These are phyloP conservation scores for Paralagenidium karlingii DNA, from an alignment of 352 stramenopile genomes.

Conservation along the genomic window DNA sequence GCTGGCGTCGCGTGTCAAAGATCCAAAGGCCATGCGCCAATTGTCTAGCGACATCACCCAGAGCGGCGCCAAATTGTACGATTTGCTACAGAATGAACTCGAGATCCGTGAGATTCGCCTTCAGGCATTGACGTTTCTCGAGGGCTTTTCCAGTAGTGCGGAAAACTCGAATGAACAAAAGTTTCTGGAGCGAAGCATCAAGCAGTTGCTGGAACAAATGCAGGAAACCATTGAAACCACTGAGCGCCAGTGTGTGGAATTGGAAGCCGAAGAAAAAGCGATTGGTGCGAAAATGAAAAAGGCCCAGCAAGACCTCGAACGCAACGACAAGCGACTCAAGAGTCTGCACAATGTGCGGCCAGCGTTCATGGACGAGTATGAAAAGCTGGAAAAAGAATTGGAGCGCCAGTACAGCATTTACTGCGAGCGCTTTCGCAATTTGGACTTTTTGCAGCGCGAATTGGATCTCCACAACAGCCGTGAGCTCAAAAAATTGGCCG, in stretches of 20 bases:
- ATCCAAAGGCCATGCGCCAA: slow-evolving; percentile 83
- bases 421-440: slow-evolving; percentile 90
- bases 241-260: slow-evolving; percentile 80
- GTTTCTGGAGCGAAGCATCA: slow-evolving; percentile 78
- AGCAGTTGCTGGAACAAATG: slow-evolving; percentile 53
- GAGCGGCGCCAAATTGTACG: slow-evolving; percentile 84
- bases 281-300: slow-evolving; percentile 91
- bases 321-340: slow-evolving; percentile 91
- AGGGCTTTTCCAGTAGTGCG: slow-evolving; percentile 76
- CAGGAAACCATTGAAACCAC: slow-evolving; percentile 83
- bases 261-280: slow-evolving; percentile 87
- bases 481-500: slow-evolving; percentile 79
- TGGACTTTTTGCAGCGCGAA: slow-evolving; percentile 94
- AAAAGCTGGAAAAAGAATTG: slow-evolving; percentile 94
- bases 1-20: slow-evolving; percentile 64
- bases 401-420: slow-evolving; percentile 92
- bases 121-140: slow-evolving; percentile 88
- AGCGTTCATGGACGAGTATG: slow-evolving; percentile 97
- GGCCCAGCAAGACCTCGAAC: slow-evolving; percentile 89
- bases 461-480: slow-evolving; percentile 81
- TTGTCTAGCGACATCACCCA: slow-evolving; percentile 92
- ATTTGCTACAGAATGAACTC: slow-evolving; percentile 86
- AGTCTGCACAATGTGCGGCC: slow-evolving; percentile 86
- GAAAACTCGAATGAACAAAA: slow-evolving; percentile 79
- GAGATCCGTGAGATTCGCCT: slow-evolving; percentile 70